These are phyloP conservation scores for Acacia crassicarpa DNA, from an alignment of 306 rosid genomes.

Conservation along the genomic window DNA sequence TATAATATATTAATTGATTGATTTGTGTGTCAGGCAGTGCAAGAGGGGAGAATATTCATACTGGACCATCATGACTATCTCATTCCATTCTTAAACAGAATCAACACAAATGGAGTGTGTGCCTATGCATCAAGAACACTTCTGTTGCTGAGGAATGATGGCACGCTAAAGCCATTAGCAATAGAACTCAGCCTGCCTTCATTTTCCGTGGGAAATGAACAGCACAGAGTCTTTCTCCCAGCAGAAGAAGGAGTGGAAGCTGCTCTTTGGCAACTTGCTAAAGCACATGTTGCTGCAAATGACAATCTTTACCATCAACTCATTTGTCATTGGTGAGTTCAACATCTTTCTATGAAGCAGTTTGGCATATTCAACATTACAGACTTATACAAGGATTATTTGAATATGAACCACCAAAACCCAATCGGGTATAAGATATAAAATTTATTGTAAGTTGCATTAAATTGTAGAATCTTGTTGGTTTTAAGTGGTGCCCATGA, in stretches of 20 bases:
- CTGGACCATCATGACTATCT: conserved; percentile 75
- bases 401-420: background rate
- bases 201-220: conserved; percentile 24
- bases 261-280: conserved; percentile 78
- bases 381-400: background rate
- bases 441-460: background rate
- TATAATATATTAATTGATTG: background rate
- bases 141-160: conserved; percentile 60
- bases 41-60: conserved; percentile 49
- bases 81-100: conserved; percentile 59
- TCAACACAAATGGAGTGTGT: conserved; percentile 45
- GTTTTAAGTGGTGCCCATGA: too few relatives aligned
- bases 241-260: conserved; percentile 57
- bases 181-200: conserved; percentile 72
- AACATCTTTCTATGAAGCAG: background rate
- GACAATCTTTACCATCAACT: conserved; percentile 66
- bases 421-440: background rate
- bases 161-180: conserved; percentile 60
- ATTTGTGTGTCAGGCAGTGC: conserved; percentile 50
- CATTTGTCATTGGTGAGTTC: conserved; percentile 71
- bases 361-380: background rate
- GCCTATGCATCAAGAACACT: conserved; percentile 74
- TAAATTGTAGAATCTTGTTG: too few relatives aligned
- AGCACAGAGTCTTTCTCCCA: conserved; percentile 46
- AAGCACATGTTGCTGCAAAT: conserved; percentile 73